Conservation (phyloP, 2,329 filamentous ascomycete species). For the Neobulgaria alba region DNA sequence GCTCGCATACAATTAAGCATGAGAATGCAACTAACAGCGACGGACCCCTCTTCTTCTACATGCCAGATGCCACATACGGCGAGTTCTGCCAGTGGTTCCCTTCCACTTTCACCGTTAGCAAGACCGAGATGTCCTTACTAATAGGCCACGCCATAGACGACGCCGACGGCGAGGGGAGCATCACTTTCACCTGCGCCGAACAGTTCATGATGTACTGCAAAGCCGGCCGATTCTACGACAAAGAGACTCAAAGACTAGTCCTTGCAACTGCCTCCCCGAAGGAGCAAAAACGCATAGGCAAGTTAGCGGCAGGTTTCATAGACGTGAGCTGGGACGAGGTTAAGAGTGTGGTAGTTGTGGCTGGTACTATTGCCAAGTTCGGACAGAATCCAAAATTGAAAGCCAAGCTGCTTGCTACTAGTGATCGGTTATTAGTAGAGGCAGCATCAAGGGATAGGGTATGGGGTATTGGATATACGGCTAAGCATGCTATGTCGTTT, state of each 20-base stretch:
- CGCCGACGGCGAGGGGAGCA: conserved; percentile 6
- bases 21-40: not conserved
- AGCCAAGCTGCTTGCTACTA: conserved; percentile 27
- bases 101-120: conserved; percentile 24
- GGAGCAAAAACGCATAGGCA: conserved; percentile 27
- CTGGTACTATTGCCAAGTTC: conserved; percentile 31
- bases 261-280: conserved; percentile 23
- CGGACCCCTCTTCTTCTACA: conserved; percentile 27
- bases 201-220: conserved; percentile 38
- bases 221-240: conserved; percentile 30
- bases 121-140: not conserved
- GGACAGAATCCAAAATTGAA: conserved; percentile 25
- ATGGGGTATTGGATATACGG: conserved; percentile 31
- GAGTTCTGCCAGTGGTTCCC: conserved; percentile 32
- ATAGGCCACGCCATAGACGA: conserved; percentile 8
- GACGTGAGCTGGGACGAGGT: conserved; percentile 21
- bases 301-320: conserved; percentile 23
- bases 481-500: conserved; percentile 24
- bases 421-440: conserved; percentile 27
- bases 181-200: conserved; percentile 31
- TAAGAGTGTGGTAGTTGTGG: conserved; percentile 21
- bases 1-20: not conserved
- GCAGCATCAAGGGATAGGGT: conserved; percentile 27
- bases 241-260: conserved; percentile 16
- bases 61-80: conserved; percentile 25